Evolutionary conservation across 169 alveolate species (phyloP).

Genomic region (Plasmodium cynomolgi): DNA sequence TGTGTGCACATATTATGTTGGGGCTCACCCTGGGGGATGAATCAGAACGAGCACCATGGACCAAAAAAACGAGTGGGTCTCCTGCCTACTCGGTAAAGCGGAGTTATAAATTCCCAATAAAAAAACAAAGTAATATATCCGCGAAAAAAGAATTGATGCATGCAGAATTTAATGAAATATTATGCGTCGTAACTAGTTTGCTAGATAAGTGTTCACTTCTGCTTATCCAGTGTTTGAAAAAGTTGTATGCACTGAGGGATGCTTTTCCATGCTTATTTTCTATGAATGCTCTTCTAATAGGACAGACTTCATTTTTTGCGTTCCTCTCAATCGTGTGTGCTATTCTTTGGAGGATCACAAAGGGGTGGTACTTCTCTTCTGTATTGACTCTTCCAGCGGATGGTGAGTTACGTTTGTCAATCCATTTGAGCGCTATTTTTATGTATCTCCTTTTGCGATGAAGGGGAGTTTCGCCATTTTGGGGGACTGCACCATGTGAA

Average conservation of each 20-base stretch:
- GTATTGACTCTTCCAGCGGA: not conserved
- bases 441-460: not conserved
- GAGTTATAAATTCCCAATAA: slow-evolving; percentile 68
- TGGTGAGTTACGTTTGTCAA: slow-evolving; percentile 5
- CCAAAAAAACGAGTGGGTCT: not conserved
- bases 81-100: not conserved
- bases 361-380: not conserved
- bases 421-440: slow-evolving; percentile 1
- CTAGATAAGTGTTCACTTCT: slow-evolving; percentile 44
- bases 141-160: slow-evolving; percentile 37
- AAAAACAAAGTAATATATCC: slow-evolving; percentile 74
- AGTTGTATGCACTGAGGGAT: slow-evolving; percentile 8
- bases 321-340: slow-evolving; percentile 6
- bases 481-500: not conserved
- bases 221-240: slow-evolving; percentile 40
- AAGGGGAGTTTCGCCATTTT: not conserved
- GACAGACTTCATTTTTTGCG: not conserved
- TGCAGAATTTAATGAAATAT: slow-evolving; percentile 32
- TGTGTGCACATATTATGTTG: not conserved
- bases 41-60: not conserved
- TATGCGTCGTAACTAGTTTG: slow-evolving; percentile 11
- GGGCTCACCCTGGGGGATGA: not conserved
- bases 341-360: slow-evolving; percentile 11
- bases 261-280: not conserved
- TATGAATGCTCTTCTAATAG: not conserved